Percentiles rank a stretch among this genome's conserved stretches.
Conservation (phyloP, 2,329 filamentous ascomycete genomes). For the Lecanoromycetidae sp. region DNA sequence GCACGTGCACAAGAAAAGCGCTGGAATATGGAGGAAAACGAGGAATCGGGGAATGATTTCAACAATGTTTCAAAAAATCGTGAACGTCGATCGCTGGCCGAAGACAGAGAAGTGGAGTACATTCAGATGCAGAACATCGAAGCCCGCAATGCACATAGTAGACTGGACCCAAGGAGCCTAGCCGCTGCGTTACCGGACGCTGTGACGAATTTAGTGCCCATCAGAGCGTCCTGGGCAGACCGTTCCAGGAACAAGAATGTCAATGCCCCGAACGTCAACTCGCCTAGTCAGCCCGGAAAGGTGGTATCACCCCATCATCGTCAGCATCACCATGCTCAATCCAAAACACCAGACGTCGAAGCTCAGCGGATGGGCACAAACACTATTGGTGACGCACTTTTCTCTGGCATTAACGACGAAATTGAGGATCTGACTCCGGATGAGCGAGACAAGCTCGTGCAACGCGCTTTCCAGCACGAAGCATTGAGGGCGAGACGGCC, state of each 20-base stretch:
- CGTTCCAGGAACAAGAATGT: slow-evolving; percentile 27
- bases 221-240: slow-evolving; percentile 33
- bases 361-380: slow-evolving; percentile 47
- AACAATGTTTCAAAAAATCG: slow-evolving; percentile 36
- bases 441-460: slow-evolving; percentile 73
- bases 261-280: slow-evolving; percentile 5
- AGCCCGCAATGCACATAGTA: slow-evolving; percentile 17
- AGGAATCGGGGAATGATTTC: slow-evolving; percentile 35
- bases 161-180: slow-evolving; percentile 13
- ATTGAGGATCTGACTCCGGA: slow-evolving; percentile 87
- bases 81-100: slow-evolving; percentile 30
- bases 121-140: slow-evolving; percentile 35
- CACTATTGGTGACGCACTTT: slow-evolving; percentile 65
- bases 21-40: slow-evolving; percentile 49
- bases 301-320: no score
- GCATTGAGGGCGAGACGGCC: slow-evolving; percentile 75
- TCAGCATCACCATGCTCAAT: slow-evolving; percentile 24
- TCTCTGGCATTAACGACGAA: slow-evolving; percentile 78
- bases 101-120: slow-evolving; percentile 34
- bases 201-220: slow-evolving; percentile 21
- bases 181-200: slow-evolving; percentile 11
- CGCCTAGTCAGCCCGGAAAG: slow-evolving; percentile 32
- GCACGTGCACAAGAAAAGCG: slow-evolving; percentile 62
- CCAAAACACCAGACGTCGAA: slow-evolving; percentile 46
- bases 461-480: slow-evolving; percentile 80